Evolutionary conservation across 139 green algal species (phyloP).

Genomic region (Asterochloris erici): DNA sequence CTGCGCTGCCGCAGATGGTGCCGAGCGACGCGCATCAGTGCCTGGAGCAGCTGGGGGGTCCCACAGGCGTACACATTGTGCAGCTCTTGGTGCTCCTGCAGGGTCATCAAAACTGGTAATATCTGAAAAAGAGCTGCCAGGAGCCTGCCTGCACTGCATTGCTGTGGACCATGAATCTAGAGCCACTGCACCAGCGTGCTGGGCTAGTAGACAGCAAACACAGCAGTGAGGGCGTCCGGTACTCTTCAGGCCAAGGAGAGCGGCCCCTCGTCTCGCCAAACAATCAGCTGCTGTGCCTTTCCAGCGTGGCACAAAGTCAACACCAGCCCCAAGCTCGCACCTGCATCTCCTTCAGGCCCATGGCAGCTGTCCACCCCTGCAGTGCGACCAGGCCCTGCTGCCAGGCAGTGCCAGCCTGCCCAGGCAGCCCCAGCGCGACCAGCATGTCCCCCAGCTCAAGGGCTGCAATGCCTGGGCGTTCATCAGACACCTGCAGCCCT

Average conservation of each 20-base stretch:
- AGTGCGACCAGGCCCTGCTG: background rate
- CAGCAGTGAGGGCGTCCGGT: too few species aligned
- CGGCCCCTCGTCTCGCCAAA: too few species aligned
- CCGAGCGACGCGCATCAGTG: background rate
- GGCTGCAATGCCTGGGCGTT: too few species aligned
- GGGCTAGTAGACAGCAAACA: too few species aligned
- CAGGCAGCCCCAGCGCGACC: background rate
- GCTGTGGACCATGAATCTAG: too few species aligned
- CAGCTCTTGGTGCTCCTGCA: conserved; percentile 12
- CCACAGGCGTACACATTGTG: conserved; percentile 1
- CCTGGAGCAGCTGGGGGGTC: background rate
- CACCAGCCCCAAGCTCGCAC: background rate
- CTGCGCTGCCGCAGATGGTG: conserved; percentile 4
- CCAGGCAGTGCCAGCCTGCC: background rate
- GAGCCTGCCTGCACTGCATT: too few species aligned
- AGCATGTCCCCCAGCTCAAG: background rate
- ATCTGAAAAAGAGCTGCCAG: too few species aligned
- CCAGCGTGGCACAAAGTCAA: background rate
- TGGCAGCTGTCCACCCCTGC: background rate
- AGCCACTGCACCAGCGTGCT: too few species aligned
- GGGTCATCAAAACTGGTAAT: background rate
- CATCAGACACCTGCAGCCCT: too few species aligned
- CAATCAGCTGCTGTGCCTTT: too few species aligned
- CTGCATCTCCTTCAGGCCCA: conserved; percentile 5
- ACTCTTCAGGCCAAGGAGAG: too few species aligned